Base-by-base conservation (phyloP, 2,329 filamentous ascomycete genomes). In the Diaporthe sp. region DNA sequence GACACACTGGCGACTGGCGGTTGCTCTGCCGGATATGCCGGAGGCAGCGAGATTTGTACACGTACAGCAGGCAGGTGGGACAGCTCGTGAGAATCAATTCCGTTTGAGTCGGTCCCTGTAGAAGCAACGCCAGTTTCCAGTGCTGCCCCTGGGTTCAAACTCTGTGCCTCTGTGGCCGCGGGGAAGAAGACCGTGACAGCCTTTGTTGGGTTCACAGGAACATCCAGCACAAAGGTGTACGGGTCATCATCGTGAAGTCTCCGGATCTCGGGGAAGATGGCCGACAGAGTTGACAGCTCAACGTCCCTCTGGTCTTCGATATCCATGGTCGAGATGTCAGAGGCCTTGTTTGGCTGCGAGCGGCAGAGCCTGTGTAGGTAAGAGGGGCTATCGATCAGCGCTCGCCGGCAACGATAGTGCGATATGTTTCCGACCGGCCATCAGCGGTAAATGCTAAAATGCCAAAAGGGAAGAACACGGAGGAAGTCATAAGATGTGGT, bases 201-300 rank as follows among this genome's bases (percentile, higher is more conserved):
- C 55, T 86, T 84, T 44, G 82, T 83, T 15, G 91, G 88, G 76
- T 87, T 86, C 53, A 92, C 88, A 4, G 90, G 89, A 25, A 93
- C 81, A 58, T 91, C 88, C 73, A 93, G 86, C 56, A 85, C 84
- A 79, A 92, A 88, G 10, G 83, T 84, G 78, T 87, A 87, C n/a
- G 80, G 80, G 73, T 86, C 83, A 42, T 85, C 78, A 9, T 84
- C 79, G 59, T 85, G 81, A 27, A 86, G 80, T 12, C 83, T 82
- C 39, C 85, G 85, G 19, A 93, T 88, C 81, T 93, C 92, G n/a
- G 92, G 92, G 77, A 89, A 94, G 78, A 94, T 93, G 76, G 91
- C 90, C 72, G 86, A 83, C 72, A 93, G 86, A 19, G 90, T 88
- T 78, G 86, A 88, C 71, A 93, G 85, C 84, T 93, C 92, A 61